Base-by-base conservation (phyloP, 805 yeast species). In the Saturnispora diversa region DNA sequence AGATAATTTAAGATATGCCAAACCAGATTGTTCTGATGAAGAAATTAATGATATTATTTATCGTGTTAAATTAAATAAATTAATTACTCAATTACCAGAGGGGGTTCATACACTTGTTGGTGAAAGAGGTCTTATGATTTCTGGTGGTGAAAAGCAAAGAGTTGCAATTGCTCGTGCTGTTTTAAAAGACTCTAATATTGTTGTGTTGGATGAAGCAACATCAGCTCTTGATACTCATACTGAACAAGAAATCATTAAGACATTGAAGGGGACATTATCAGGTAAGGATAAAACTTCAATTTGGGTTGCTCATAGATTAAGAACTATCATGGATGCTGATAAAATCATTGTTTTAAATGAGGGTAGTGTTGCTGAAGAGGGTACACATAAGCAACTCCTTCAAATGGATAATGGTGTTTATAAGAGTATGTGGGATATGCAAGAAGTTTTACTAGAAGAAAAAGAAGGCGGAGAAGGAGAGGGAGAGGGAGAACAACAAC, bases 71-170 rank as follows among this genome's bases (percentile, higher is more conserved):
- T 67, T 90, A 46, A 74, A 74, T 45, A 58, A 62, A 19, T 64
- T 90, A 35, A 69, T 90, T 12, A 50, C 59, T 5, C 84, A 79
- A 32, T 62, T 92, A 35, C 97, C 98, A 0, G 83, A 84, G 11
- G 96, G 97, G 1, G 66, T 74, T 30, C 67, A 81, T 22, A 92
- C 97, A 0, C 68, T 84, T 43, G 98, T 92, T 13, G 98, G 98
- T 36, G 98, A 92, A 60, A 69, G 94, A 55, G 98, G 98, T n/a
- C 72, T 92, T 72, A 92, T 92, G 98, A 88, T 92, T 35, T 86
- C 96, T 20, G 98, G 98, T n/a, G 98, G 98, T 45, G 98, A 92
- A 59, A 88, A 92, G 58, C 98, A 92, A 62, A 68, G 98, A 47
- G 67, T 92, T 31, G 97, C 98, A 0, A 86, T 92, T 49, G 92